phyloP scores from a whole-genome alignment of 2,329 filamentous ascomycete genomes.

The Colletotrichum plurivorum region DNA sequence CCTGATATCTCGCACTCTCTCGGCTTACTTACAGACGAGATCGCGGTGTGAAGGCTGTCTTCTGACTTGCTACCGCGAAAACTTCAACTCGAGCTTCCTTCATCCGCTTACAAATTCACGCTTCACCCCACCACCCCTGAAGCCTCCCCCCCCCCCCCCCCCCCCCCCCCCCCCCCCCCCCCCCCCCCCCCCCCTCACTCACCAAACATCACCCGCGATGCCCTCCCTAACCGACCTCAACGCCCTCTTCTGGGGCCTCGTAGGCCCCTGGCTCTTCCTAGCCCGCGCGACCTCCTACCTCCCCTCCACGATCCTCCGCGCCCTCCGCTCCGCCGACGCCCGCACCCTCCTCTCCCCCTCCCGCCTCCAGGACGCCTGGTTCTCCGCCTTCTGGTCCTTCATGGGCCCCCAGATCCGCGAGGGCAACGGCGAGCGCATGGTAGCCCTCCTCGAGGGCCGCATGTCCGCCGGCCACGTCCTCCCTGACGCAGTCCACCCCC shows the following conservation, averaged over 20 bases:
- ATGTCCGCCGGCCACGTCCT: constrained; percentile 54
- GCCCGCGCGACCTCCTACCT: constrained; percentile 62
- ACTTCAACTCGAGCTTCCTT: background rate
- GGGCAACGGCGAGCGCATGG: constrained; percentile 58
- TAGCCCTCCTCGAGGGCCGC: constrained; percentile 69
- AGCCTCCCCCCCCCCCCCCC: too few species aligned
- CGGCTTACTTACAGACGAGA: background rate
- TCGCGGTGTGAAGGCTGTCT: too few species aligned
- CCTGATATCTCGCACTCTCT: too few species aligned
- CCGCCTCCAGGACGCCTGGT: constrained; percentile 66
- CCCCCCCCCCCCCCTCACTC: background rate
- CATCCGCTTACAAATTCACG: background rate
- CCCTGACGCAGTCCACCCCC: constrained; percentile 50
- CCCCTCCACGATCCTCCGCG: constrained; percentile 62
- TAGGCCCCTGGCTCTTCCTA: constrained; percentile 69
- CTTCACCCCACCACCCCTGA: background rate
- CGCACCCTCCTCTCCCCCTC: constrained; percentile 57
- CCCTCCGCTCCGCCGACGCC: constrained; percentile 54
- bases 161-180: too few species aligned
- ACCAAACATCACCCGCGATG: constrained; percentile 42
- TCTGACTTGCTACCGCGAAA: too few species aligned
- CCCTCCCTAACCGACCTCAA: constrained; percentile 39
- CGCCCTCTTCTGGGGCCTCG: constrained; percentile 50
- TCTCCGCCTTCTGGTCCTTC: constrained; percentile 72
- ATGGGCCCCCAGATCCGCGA: constrained; percentile 65